These are phyloP conservation scores for Fusarium aywerte DNA, from an alignment of 2,329 filamentous ascomycete genomes.

Conservation along the genomic window DNA sequence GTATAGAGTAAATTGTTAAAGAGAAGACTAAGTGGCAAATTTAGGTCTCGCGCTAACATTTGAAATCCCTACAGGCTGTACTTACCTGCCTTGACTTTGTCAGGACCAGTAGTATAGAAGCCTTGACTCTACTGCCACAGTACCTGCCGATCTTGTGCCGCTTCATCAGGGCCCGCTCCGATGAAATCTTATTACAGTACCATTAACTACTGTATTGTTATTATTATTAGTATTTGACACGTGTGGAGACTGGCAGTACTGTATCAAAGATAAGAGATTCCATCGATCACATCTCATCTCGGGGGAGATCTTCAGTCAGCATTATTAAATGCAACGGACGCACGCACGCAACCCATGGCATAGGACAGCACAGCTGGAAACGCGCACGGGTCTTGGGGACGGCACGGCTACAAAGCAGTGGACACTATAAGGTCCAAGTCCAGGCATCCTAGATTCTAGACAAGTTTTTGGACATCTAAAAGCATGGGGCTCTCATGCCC, in stretches of 20 bases:
- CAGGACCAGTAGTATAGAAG: neutral
- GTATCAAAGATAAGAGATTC: neutral
- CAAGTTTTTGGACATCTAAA: neutral
- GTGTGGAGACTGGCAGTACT: neutral
- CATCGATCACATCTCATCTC: slow-evolving; percentile 27
- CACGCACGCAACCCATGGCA: neutral
- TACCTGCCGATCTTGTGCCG: neutral
- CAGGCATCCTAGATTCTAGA: slow-evolving; percentile 1
- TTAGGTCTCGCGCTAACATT: too few species aligned
- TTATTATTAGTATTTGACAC: too few species aligned
- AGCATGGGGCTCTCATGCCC: neutral
- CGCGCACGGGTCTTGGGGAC: neutral
- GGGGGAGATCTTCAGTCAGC: slow-evolving; percentile 24
- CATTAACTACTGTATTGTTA: too few species aligned
- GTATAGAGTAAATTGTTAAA: too few species aligned
- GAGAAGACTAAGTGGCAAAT: too few species aligned
- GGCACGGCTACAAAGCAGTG: neutral
- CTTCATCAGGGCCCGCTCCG: neutral
- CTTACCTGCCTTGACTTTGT: too few species aligned
- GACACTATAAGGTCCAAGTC: neutral
- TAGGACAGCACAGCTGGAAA: neutral
- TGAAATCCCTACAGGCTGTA: too few species aligned
- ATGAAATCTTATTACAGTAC: neutral
- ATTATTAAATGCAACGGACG: slow-evolving; percentile 8
- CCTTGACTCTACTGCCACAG: neutral